Percentiles rank a stretch among this genome's conserved stretches.
These are phyloP conservation scores for Euphrasia arctica DNA, from an alignment of 305 asterid species.

Conservation along the genomic window DNA sequence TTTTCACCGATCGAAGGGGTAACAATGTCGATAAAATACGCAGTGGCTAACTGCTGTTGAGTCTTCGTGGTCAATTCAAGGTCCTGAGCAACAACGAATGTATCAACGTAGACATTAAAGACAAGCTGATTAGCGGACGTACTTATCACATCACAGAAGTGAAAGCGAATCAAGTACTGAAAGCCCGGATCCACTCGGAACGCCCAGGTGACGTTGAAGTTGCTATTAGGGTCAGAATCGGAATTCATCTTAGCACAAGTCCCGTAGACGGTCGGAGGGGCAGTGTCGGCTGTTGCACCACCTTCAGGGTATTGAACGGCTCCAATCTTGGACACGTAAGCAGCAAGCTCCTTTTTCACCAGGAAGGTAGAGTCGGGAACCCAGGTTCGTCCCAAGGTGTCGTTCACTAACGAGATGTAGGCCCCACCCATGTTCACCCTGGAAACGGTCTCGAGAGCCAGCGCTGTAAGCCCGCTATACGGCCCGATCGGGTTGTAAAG, in stretches of 20 bases:
- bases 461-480: constrained; percentile 36
- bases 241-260: constrained; percentile 65
- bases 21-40: constrained; percentile 50
- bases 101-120: constrained; percentile 45
- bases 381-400: constrained; percentile 62
- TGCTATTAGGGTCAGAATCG: constrained; percentile 38
- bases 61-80: constrained; percentile 34
- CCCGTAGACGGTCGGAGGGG: constrained; percentile 71
- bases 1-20: constrained; percentile 30
- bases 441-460: constrained; percentile 54
- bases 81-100: constrained; percentile 33
- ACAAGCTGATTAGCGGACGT: constrained; percentile 33
- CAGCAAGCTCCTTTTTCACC: constrained; percentile 27
- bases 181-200: constrained; percentile 44
- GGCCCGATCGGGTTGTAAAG: constrained; percentile 39
- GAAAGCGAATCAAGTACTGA: constrained; percentile 49
- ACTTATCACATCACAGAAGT: constrained; percentile 67
- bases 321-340: constrained; percentile 30
- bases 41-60: constrained; percentile 40
- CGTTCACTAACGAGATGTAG: constrained; percentile 39
- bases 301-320: constrained; percentile 49
- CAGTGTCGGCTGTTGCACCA: constrained; percentile 47
- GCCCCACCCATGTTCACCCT: constrained; percentile 81
- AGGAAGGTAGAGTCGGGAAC: constrained; percentile 36
- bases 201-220: constrained; percentile 56